These are phyloP conservation scores for Tillandsia fasciculata DNA, from an alignment of 176 grass and related monocot genomes.

Conservation along the genomic window DNA sequence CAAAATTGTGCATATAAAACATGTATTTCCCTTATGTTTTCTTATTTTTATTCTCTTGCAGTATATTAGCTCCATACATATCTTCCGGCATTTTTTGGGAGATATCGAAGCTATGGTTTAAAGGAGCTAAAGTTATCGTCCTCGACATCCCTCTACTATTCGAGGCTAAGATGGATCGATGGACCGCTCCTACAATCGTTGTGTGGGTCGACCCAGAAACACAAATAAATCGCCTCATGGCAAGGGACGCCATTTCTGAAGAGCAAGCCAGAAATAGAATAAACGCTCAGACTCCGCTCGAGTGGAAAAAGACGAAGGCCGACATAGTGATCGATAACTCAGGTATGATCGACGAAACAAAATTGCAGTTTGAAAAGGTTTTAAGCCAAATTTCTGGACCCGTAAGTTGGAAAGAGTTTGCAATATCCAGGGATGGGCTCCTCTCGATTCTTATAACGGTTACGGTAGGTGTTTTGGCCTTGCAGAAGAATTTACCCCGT, in stretches of 20 bases:
- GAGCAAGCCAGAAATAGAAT: conserved; percentile 66
- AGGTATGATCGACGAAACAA: conserved; percentile 47
- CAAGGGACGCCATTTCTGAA: conserved; percentile 57
- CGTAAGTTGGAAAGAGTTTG: conserved; percentile 57
- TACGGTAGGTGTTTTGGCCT: conserved; percentile 38
- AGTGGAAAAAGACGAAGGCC: conserved; percentile 62
- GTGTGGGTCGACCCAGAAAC: conserved; percentile 70
- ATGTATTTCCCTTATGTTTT: background rate
- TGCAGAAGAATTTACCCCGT: conserved; percentile 34
- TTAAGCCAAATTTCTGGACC: conserved; percentile 38
- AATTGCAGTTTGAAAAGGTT: conserved; percentile 44
- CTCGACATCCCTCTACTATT: conserved; percentile 81
- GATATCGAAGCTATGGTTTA: conserved; percentile 67
- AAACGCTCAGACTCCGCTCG: conserved; percentile 48
- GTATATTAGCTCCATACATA: conserved; percentile 71
- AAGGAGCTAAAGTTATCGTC: conserved; percentile 55
- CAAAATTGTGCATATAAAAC: background rate
- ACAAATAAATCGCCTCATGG: conserved; percentile 62
- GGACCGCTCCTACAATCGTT: conserved; percentile 64
- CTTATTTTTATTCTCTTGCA: conserved; percentile 22
- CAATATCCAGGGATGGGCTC: conserved; percentile 53
- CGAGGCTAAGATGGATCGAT: conserved; percentile 72
- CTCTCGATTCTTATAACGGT: conserved; percentile 45
- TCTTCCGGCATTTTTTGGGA: conserved; percentile 76
- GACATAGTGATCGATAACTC: conserved; percentile 85